These are phyloP conservation scores for Teunomyces barrocoloradensis DNA, from an alignment of 805 yeast species.

Conservation along the genomic window DNA sequence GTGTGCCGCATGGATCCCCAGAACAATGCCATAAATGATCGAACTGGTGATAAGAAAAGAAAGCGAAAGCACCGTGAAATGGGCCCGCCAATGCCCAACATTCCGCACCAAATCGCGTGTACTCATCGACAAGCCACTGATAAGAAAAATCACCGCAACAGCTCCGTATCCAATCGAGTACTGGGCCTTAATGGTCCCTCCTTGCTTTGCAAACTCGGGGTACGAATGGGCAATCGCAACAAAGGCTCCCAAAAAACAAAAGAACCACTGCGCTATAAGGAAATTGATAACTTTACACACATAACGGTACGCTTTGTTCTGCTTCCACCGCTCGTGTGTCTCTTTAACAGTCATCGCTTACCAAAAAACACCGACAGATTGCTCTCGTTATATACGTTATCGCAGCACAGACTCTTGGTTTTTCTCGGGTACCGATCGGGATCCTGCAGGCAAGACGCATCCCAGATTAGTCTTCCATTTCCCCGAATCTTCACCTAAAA, in stretches of 20 bases:
- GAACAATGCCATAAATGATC: conserved; percentile 68
- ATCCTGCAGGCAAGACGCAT: neutral
- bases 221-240: conserved; percentile 73
- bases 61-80: conserved; percentile 60
- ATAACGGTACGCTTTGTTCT: neutral
- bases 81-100: conserved; percentile 79
- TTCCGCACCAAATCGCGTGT: conserved; percentile 61
- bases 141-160: conserved; percentile 79
- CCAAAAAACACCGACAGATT: neutral
- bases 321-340: neutral
- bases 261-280: conserved; percentile 66
- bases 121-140: conserved; percentile 77
- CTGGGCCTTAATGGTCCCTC: conserved; percentile 72
- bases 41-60: conserved; percentile 72
- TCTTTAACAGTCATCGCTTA: neutral
- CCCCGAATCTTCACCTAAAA: too few relatives aligned
- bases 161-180: conserved; percentile 83
- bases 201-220: conserved; percentile 81
- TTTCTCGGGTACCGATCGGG: neutral
- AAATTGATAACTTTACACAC: conserved; percentile 18
- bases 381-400: neutral
- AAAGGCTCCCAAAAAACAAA: conserved; percentile 65
- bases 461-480: too few relatives aligned
- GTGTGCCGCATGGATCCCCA: conserved; percentile 58
- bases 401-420: neutral